These are phyloP conservation scores for Geosmithia putterillii DNA, from an alignment of 2,329 filamentous ascomycete species.

Conservation along the genomic window DNA sequence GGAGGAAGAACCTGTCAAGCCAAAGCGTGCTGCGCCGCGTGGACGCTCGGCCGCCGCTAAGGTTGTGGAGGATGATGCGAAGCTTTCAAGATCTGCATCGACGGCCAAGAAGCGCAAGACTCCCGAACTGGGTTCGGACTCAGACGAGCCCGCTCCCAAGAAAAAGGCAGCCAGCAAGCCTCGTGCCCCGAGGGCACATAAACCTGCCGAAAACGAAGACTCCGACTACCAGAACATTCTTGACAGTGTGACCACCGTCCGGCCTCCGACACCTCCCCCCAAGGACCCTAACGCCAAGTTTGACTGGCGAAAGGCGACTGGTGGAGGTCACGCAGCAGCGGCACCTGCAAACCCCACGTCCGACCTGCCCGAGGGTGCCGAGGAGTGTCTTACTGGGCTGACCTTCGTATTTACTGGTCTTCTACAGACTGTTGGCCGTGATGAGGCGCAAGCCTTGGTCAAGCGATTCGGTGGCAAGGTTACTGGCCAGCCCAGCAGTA, in stretches of 20 bases:
- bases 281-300: slow-evolving; percentile 63
- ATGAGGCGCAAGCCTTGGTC: slow-evolving; percentile 74
- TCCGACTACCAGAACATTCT: slow-evolving; percentile 69
- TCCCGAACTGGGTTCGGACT: slow-evolving; percentile 34
- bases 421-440: slow-evolving; percentile 65
- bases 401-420: slow-evolving; percentile 94
- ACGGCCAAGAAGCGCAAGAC: slow-evolving; percentile 45
- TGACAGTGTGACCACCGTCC: slow-evolving; percentile 72
- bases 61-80: slow-evolving; percentile 15
- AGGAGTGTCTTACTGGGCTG: slow-evolving; percentile 81
- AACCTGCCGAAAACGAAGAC: slow-evolving; percentile 54
- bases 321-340: slow-evolving; percentile 45
- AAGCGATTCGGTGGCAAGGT: slow-evolving; percentile 94
- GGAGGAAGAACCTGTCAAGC: slow-evolving; percentile 50
- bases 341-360: slow-evolving; percentile 50
- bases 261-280: slow-evolving; percentile 72
- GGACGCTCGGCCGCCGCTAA: slow-evolving; percentile 14
- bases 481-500: slow-evolving; percentile 72
- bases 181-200: slow-evolving; percentile 48
- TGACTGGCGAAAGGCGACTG: slow-evolving; percentile 55
- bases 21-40: slow-evolving; percentile 42
- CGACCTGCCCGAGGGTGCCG: slow-evolving; percentile 70
- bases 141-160: slow-evolving; percentile 46
- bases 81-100: slow-evolving; percentile 8
- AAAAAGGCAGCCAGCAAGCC: slow-evolving; percentile 49